Conservation (phyloP, 2,329 filamentous ascomycete genomes). For the Chrysoporthe austroafricana region DNA sequence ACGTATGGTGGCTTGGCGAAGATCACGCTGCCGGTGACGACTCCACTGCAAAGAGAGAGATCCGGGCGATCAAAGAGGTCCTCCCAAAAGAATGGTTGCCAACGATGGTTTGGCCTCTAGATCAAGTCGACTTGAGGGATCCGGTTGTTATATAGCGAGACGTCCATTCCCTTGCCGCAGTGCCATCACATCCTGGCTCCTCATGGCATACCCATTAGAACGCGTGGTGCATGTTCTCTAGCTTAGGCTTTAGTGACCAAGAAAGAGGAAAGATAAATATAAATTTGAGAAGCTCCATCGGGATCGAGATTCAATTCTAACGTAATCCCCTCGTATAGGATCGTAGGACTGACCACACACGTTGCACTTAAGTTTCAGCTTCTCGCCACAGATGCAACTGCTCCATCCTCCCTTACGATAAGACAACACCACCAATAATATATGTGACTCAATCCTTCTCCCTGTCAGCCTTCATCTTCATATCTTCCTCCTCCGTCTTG, state of each 20-base stretch:
- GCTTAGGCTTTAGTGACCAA: no score
- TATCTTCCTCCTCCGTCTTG: conserved; percentile 41
- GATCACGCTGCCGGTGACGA: conserved; percentile 24
- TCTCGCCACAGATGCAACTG: neutral
- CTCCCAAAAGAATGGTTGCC: conserved; percentile 32
- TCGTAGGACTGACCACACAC: no score
- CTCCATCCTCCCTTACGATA: neutral
- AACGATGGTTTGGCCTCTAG: conserved; percentile 34
- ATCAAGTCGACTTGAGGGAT: conserved; percentile 28
- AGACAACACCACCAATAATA: neutral
- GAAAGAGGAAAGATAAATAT: no score
- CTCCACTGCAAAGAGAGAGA: conserved; percentile 34
- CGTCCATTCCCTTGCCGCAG: no score
- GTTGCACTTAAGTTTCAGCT: no score
- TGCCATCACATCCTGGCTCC: no score
- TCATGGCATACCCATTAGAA: no score
- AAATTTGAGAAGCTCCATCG: no score
- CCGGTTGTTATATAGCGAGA: neutral
- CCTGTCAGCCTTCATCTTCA: conserved; percentile 37
- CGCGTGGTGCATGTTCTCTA: no score
- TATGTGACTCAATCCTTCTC: conserved; percentile 29
- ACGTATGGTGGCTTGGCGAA: conserved; percentile 36
- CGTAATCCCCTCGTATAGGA: no score
- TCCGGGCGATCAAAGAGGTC: conserved; percentile 33
- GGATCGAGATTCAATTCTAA: no score